phyloP scores from a whole-genome alignment of 108 stramenopile species.

The Nannochloropsis gaditana region DNA sequence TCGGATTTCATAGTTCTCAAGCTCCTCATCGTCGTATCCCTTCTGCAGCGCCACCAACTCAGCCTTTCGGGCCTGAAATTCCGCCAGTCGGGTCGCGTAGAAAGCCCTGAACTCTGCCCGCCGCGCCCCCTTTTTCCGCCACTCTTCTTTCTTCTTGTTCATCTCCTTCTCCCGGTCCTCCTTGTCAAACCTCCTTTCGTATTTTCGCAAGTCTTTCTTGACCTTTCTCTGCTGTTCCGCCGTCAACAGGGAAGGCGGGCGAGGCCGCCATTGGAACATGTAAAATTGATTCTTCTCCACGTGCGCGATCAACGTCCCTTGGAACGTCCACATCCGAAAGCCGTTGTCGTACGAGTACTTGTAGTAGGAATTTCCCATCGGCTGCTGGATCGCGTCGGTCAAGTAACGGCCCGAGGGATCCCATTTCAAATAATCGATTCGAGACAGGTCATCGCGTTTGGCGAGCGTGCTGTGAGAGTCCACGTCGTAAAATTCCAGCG shows the following conservation, averaged over 20 bases:
- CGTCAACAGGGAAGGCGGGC: conserved; percentile 70
- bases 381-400: conserved; percentile 79
- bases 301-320: conserved; percentile 42
- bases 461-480: conserved; percentile 65
- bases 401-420: conserved; percentile 86
- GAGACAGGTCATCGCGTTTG: conserved; percentile 80
- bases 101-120: not conserved
- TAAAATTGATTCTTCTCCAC: conserved; percentile 77
- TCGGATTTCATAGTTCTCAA: not conserved
- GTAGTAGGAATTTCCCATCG: conserved; percentile 83
- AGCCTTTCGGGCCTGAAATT: not conserved
- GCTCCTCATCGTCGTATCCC: not conserved
- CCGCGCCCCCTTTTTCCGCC: not conserved
- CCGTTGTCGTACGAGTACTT: conserved; percentile 96
- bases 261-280: conserved; percentile 88
- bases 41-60: not conserved
- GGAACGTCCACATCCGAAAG: conserved; percentile 88
- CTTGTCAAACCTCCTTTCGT: conserved; percentile 90
- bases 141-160: conserved; percentile 35
- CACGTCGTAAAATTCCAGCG: conserved; percentile 86
- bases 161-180: conserved; percentile 79
- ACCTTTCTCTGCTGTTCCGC: conserved; percentile 72
- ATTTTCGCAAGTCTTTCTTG: conserved; percentile 83
- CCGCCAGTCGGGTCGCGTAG: not conserved
- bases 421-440: conserved; percentile 85